These are phyloP conservation scores for Psilocybe tampanensis DNA, from an alignment of 768 basidiomycete species.

Conservation along the genomic window DNA sequence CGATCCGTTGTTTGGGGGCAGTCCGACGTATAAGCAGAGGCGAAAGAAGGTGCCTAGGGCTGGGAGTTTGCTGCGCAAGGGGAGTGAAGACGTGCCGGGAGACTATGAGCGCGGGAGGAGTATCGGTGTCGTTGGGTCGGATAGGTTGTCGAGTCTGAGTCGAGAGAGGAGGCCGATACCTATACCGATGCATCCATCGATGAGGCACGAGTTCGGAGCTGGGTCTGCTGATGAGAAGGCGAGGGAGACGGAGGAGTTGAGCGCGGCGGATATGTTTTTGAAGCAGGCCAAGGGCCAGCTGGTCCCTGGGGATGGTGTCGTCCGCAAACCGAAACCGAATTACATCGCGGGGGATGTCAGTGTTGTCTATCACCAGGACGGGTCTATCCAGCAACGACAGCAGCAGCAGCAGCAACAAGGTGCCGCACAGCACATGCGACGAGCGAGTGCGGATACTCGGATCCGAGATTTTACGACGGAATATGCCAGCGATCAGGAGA, in stretches of 20 bases:
- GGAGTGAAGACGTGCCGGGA: slow-evolving; percentile 32
- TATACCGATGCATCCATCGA: slow-evolving; percentile 22
- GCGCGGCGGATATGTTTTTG: slow-evolving; percentile 68
- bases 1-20: slow-evolving; percentile 83
- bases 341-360: slow-evolving; percentile 32
- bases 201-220: slow-evolving; percentile 33
- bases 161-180: slow-evolving; percentile 17
- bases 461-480: slow-evolving; percentile 20
- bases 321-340: slow-evolving; percentile 31
- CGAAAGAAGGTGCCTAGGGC: slow-evolving; percentile 67
- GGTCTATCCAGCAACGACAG: slow-evolving; percentile 18
- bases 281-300: slow-evolving; percentile 63
- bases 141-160: slow-evolving; percentile 15
- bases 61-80: slow-evolving; percentile 24
- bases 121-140: slow-evolving; percentile 7
- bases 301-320: slow-evolving; percentile 33
- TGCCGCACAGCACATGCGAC: slow-evolving; percentile 19
- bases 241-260: slow-evolving; percentile 33
- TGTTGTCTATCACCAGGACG: slow-evolving; percentile 33
- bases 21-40: slow-evolving; percentile 86
- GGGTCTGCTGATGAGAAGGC: slow-evolving; percentile 25
- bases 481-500: slow-evolving; percentile 5
- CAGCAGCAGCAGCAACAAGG: slow-evolving; percentile 7
- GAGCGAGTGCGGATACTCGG: slow-evolving; percentile 33
- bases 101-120: slow-evolving; percentile 30